These are phyloP conservation scores for Neonectria coccinea DNA, from an alignment of 2,329 filamentous ascomycete species.

Conservation along the genomic window DNA sequence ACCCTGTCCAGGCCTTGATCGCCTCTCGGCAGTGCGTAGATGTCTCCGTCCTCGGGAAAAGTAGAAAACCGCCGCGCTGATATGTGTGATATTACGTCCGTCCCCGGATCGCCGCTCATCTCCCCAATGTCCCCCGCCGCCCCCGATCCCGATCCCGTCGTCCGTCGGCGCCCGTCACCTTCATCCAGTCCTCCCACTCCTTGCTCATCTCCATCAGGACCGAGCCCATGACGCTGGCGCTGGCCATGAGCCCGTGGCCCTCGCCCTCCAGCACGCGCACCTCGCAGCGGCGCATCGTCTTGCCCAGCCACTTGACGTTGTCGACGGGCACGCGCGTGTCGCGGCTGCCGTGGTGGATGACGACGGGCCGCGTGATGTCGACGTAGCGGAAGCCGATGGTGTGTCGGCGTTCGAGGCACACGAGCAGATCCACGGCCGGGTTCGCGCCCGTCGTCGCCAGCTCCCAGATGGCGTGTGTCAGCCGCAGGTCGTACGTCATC, in stretches of 20 bases:
- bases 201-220: slow-evolving; percentile 94
- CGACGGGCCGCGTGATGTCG: slow-evolving; percentile 89
- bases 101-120: slow-evolving; percentile 24
- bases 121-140: slow-evolving; percentile 43
- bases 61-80: neutral
- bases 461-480: slow-evolving; percentile 96
- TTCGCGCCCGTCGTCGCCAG: slow-evolving; percentile 91
- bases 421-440: slow-evolving; percentile 90
- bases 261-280: slow-evolving; percentile 91
- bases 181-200: slow-evolving; percentile 92
- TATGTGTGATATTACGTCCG: neutral
- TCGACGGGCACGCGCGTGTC: slow-evolving; percentile 94
- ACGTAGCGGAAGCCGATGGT: slow-evolving; percentile 97
- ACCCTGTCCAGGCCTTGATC: neutral
- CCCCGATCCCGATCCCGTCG: slow-evolving; percentile 50
- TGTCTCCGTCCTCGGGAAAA: neutral
- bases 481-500: slow-evolving; percentile 80
- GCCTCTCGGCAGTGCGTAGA: neutral
- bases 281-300: slow-evolving; percentile 93
- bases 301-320: slow-evolving; percentile 94
- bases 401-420: slow-evolving; percentile 91
- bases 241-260: slow-evolving; percentile 96
- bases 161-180: slow-evolving; percentile 62
- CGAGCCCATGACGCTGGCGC: slow-evolving; percentile 89
- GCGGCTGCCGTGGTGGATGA: slow-evolving; percentile 93